A percentile compares a stretch with the other conserved stretches of the same genome.
phyloP scores from a whole-genome alignment of 2,329 filamentous ascomycete genomes.

The Apiospora malaysiana region DNA sequence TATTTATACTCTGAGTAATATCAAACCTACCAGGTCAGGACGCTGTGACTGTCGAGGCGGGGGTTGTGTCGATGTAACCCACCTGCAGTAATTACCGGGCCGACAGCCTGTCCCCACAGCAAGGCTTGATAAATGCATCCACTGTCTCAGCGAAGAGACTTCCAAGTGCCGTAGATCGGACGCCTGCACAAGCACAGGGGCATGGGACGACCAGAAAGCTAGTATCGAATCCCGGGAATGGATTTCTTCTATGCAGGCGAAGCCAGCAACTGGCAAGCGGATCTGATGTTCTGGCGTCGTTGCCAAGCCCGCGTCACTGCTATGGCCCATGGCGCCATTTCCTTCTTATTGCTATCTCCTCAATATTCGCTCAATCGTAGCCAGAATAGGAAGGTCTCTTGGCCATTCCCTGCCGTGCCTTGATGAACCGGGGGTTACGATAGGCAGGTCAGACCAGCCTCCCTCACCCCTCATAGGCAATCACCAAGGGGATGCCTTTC shows the following conservation, averaged over 20 bases:
- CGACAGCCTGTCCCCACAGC: slow-evolving; percentile 1
- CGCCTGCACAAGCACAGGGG: neutral
- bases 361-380: neutral
- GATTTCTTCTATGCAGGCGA: neutral
- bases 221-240: neutral
- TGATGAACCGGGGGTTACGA: neutral
- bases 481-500: slow-evolving; percentile 4
- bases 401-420: neutral
- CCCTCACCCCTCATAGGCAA: neutral
- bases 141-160: neutral
- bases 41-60: neutral
- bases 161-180: neutral
- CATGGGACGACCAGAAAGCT: neutral
- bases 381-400: slow-evolving; percentile 4
- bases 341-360: neutral
- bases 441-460: slow-evolving; percentile 14
- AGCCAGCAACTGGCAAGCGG: neutral
- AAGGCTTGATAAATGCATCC: neutral
- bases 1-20: too few species aligned
- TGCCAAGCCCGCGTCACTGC: slow-evolving; percentile 6
- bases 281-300: neutral
- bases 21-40: neutral
- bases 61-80: neutral
- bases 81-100: neutral
- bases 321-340: neutral